Evolutionary conservation across 768 basidiomycete species (phyloP).

Genomic region (Rhizopogon rudus): DNA sequence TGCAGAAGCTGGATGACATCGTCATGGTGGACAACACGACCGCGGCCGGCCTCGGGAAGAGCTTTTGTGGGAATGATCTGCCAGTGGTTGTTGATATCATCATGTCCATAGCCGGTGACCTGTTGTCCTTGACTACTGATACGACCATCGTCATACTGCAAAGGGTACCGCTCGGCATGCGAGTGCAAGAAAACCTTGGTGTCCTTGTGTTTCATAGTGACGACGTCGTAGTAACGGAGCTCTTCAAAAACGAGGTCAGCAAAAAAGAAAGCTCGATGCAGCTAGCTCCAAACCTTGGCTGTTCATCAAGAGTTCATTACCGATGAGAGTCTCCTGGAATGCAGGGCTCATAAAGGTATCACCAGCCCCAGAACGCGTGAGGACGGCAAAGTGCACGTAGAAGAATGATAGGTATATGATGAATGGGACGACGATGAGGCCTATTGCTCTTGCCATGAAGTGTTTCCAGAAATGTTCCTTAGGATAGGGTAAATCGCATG

Average conservation of each 20-base stretch:
- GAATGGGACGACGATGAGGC: conserved; percentile 85
- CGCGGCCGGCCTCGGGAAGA: conserved; percentile 89
- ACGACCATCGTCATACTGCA: conserved; percentile 93
- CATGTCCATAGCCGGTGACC: conserved; percentile 92
- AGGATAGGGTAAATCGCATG: background rate
- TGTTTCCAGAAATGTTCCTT: conserved; percentile 90
- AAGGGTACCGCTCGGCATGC: conserved; percentile 84
- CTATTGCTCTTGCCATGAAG: conserved; percentile 79
- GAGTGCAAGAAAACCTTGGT: conserved; percentile 94
- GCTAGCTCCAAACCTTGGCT: conserved; percentile 67
- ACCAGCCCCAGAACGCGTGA: conserved; percentile 86
- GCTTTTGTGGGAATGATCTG: conserved; percentile 93
- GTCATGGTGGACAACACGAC: conserved; percentile 85
- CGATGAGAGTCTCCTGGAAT: conserved; percentile 93
- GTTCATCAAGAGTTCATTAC: conserved; percentile 89
- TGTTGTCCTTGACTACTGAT: conserved; percentile 96
- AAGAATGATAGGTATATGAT: conserved; percentile 93
- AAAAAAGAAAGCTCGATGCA: background rate
- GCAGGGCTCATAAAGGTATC: conserved; percentile 97
- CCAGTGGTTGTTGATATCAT: conserved; percentile 95
- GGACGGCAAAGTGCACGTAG: conserved; percentile 89
- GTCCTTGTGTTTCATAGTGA: conserved; percentile 88
- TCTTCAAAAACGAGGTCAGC: conserved; percentile 44
- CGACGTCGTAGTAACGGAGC: conserved; percentile 86
- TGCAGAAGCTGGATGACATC: conserved; percentile 90